These are phyloP conservation scores for Ambrosiella cleistominuta DNA, from an alignment of 2,329 filamentous ascomycete genomes.

Conservation along the genomic window DNA sequence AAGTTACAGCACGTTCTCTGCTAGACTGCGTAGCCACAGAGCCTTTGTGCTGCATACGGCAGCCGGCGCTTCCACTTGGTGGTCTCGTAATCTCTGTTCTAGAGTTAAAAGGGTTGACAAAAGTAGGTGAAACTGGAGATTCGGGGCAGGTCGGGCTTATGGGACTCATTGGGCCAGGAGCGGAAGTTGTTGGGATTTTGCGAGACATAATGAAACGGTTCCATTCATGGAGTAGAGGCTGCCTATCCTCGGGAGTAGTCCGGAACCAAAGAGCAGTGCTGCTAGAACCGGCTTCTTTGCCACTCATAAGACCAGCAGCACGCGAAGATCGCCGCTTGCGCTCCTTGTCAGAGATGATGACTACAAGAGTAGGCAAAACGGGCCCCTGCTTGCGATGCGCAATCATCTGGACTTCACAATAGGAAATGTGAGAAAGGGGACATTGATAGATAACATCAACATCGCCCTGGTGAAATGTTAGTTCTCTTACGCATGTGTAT, in stretches of 20 bases:
- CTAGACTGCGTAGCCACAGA: constrained; percentile 32
- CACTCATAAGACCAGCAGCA: constrained; percentile 36
- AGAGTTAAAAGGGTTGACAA: constrained; percentile 34
- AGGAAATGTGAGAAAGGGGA: constrained; percentile 32
- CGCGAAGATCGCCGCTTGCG: constrained; percentile 48
- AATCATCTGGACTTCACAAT: constrained; percentile 41
- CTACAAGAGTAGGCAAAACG: constrained; percentile 39
- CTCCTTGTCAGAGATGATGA: constrained; percentile 41
- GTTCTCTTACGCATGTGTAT: not conserved
- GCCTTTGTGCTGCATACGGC: constrained; percentile 27
- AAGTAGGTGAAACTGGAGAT: constrained; percentile 35
- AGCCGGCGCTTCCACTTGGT: constrained; percentile 24
- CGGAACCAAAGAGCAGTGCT: constrained; percentile 38
- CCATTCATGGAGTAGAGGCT: constrained; percentile 41
- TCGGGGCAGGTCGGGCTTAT: constrained; percentile 16
- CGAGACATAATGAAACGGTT: constrained; percentile 32
- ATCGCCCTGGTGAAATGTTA: constrained; percentile 27
- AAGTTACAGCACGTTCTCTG: constrained; percentile 28
- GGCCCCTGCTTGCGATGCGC: constrained; percentile 45
- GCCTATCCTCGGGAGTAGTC: constrained; percentile 30
- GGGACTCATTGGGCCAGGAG: constrained; percentile 25
- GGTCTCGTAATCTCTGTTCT: constrained; percentile 26
- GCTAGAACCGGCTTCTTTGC: constrained; percentile 26
- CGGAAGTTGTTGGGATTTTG: constrained; percentile 17
- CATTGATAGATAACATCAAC: constrained; percentile 36